Evolutionary conservation across 2,329 filamentous ascomycete genomes (phyloP).

Genomic region (Pleoardoris graminearum): DNA sequence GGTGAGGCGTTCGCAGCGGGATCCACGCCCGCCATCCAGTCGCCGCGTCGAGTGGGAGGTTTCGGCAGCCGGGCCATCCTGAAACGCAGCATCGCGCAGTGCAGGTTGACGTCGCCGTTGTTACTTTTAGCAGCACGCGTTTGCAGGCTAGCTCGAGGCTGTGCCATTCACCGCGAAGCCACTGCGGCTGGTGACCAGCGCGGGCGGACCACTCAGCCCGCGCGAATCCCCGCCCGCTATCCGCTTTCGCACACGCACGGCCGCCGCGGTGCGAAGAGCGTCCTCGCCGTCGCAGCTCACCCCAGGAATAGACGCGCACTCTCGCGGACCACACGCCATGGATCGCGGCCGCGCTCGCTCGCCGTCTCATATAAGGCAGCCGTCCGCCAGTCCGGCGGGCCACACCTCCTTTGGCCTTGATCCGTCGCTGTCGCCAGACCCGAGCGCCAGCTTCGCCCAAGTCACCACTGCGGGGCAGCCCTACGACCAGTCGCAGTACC

Average conservation of each 20-base stretch:
- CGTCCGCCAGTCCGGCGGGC: constrained; percentile 59
- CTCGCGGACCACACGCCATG: constrained; percentile 45
- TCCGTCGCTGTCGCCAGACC: constrained; percentile 44
- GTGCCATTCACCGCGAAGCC: background rate
- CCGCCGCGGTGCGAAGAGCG: constrained; percentile 21
- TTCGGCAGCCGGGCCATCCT: constrained; percentile 1
- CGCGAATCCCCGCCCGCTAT: constrained; percentile 9
- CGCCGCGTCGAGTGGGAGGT: background rate
- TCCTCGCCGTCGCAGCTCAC: constrained; percentile 13
- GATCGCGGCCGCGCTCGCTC: constrained; percentile 65
- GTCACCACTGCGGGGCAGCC: constrained; percentile 48
- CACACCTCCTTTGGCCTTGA: constrained; percentile 62
- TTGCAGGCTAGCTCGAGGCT: constrained; percentile 1
- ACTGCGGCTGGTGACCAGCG: background rate
- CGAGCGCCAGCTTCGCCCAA: constrained; percentile 36
- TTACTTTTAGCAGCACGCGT: constrained; percentile 7
- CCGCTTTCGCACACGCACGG: constrained; percentile 7
- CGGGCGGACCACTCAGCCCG: constrained; percentile 3
- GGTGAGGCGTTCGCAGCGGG: background rate
- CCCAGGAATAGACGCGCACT: constrained; percentile 9
- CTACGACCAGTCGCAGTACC: constrained; percentile 43
- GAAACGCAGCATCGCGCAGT: background rate
- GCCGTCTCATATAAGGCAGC: constrained; percentile 67
- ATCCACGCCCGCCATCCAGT: background rate
- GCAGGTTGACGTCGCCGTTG: constrained; percentile 4